Base-by-base conservation (phyloP, 805 yeast species). In the Metschnikowia kunwiensis region DNA sequence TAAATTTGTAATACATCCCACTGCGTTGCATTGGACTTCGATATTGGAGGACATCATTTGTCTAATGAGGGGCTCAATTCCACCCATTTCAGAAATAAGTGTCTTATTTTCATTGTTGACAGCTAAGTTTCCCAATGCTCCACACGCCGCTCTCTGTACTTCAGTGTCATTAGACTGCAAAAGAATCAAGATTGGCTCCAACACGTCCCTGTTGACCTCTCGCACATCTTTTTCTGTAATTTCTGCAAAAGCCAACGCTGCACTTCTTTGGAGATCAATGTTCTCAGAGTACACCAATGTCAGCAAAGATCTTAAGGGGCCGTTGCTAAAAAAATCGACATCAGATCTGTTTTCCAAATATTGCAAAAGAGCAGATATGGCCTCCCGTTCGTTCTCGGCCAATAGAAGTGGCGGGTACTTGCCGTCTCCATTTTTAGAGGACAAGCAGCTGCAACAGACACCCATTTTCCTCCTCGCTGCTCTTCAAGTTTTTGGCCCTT, bases 11-110 rank as follows among this genome's bases (percentile, higher is more conserved):
- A 93, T 89, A 61, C 98, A 93, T 12, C 99, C 99, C 39, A 93
- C 98, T 2, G 99, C 98, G 58, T 93, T 93, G 63, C 99, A 93
- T 65, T 93, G 98, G 25, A 93, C 97, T 62, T 93, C 99, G 40
- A 93, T 95, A 55, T 93, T 93, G 37, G 93, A 78, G 27, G 95
- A 83, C 83, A 87, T 83, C 99, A 93, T 93, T 65, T 93, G 98
- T 61, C 94, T 82, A 52, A 93, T 93, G 30, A 93, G 75, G 5
- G 97, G 97, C 46, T 89, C 96, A 40, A 93, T 75, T 2, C 97
- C 98, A 19, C 97, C 97, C 96, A 93, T 87, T 55, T 91, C 96
- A 12, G 94, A 97, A 43, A 93, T 91, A 34, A 93, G 72, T 12
- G 85, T 75, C 61, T 93, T 93, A 68, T 93, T 93, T 44, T 86